A percentile compares a stretch with the other conserved stretches of the same genome.
Evolutionary conservation across 1,139 yeast genomes (phyloP).

Genomic region (Spathaspora sp.): DNA sequence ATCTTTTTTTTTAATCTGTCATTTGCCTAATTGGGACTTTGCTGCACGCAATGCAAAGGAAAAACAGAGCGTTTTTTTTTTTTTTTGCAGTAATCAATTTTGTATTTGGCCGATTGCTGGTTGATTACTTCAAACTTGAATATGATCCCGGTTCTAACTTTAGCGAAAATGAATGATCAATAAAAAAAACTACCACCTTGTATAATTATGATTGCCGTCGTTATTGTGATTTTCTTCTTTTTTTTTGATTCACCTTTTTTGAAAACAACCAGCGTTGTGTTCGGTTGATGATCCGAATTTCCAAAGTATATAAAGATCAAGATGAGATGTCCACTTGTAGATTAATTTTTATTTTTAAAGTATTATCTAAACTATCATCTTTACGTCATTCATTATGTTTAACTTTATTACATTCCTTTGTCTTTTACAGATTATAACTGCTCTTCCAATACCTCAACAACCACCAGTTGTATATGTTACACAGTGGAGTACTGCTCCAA

Average conservation of each 20-base stretch:
- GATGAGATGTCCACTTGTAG: neutral
- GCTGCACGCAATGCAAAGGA: conserved; percentile 10
- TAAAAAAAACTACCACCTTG: neutral
- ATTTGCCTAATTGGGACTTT: conserved; percentile 13
- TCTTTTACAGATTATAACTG: conserved; percentile 21
- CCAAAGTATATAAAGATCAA: neutral
- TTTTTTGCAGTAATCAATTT: conserved; percentile 2
- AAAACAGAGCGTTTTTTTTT: neutral
- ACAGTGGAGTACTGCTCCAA: conserved; percentile 60
- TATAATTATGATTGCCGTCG: neutral
- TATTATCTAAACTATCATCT: neutral
- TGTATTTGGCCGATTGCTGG: neutral
- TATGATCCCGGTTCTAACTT: neutral
- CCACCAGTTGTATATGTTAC: conserved; percentile 41
- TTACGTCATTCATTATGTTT: neutral
- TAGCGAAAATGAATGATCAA: conserved; percentile 1
- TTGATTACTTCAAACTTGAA: neutral
- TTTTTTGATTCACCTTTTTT: neutral
- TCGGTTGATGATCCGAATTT: neutral
- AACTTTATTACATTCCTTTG: conserved; percentile 19
- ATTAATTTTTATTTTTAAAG: neutral
- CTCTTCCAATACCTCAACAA: conserved; percentile 34
- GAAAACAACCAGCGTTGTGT: neutral
- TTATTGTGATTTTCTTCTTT: neutral
- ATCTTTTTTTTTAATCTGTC: neutral